phyloP scores from a whole-genome alignment of 768 basidiomycete species.

The Boletales sp. region DNA sequence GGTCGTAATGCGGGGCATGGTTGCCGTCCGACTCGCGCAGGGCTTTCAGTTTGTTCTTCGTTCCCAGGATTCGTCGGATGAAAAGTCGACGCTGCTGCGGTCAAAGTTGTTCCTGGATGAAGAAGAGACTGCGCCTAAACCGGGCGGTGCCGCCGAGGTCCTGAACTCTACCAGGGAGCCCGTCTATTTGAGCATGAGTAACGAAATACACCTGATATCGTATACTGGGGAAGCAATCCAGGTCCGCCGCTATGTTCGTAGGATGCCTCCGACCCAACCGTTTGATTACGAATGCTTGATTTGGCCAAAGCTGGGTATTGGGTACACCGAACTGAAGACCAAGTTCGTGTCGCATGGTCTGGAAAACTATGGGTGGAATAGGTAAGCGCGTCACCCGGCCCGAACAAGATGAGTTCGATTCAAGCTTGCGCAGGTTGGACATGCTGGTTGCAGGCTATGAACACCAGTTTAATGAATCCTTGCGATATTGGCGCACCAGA shows the following conservation, averaged over 20 bases:
- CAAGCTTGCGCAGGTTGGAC: slow-evolving; percentile 54
- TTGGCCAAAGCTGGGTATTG: slow-evolving; percentile 88
- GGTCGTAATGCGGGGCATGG: slow-evolving; percentile 89
- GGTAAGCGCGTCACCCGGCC: slow-evolving; percentile 40
- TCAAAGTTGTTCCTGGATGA: slow-evolving; percentile 58
- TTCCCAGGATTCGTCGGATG: slow-evolving; percentile 33
- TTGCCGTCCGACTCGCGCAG: slow-evolving; percentile 85
- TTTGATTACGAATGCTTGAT: slow-evolving; percentile 86
- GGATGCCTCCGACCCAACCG: slow-evolving; percentile 58
- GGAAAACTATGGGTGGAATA: slow-evolving; percentile 85
- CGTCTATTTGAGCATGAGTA: slow-evolving; percentile 90
- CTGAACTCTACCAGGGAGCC: slow-evolving; percentile 59
- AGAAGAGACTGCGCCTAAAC: slow-evolving; percentile 50
- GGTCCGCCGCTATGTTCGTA: slow-evolving; percentile 80
- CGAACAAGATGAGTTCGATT: background rate
- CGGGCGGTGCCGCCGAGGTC: slow-evolving; percentile 63
- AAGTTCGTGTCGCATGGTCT: slow-evolving; percentile 75
- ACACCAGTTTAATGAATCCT: slow-evolving; percentile 71
- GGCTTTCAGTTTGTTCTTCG: slow-evolving; percentile 90
- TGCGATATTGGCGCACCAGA: slow-evolving; percentile 91
- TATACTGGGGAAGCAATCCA: slow-evolving; percentile 91
- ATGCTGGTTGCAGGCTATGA: slow-evolving; percentile 85
- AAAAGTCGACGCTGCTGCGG: slow-evolving; percentile 40
- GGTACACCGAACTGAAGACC: slow-evolving; percentile 77
- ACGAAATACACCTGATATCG: slow-evolving; percentile 90